Percentiles rank a stretch among this genome's conserved stretches.
Evolutionary conservation across 345 rosid genomes (phyloP).

Genomic region (Melaleuca quinquenervia): DNA sequence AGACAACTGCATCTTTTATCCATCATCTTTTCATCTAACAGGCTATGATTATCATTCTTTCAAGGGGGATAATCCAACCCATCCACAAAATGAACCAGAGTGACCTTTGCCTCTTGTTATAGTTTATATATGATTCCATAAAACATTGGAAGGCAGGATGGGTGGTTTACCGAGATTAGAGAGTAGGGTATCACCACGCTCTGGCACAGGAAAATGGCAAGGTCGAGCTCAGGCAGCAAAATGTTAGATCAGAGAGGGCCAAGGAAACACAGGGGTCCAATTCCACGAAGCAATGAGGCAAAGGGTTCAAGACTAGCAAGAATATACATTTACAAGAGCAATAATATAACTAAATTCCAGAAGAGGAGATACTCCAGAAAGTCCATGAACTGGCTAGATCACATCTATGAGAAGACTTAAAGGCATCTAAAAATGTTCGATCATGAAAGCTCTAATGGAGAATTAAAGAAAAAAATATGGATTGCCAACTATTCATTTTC

Average conservation of each 20-base stretch:
- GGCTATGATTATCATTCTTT: background rate
- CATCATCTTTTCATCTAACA: background rate
- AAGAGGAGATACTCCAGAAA: background rate
- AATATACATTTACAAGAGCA: background rate
- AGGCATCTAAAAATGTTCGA: background rate
- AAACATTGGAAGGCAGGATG: background rate
- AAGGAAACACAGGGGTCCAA: background rate
- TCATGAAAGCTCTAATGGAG: background rate
- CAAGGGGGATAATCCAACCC: background rate
- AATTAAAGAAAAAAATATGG: background rate
- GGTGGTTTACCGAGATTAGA: background rate
- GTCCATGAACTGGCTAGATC: background rate
- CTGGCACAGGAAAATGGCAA: background rate
- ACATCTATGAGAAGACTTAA: background rate
- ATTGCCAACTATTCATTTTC: background rate
- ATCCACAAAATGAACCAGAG: background rate
- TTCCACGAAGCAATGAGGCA: background rate
- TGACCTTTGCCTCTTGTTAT: background rate
- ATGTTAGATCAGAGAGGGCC: background rate
- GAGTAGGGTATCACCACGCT: background rate
- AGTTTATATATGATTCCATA: background rate
- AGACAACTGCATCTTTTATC: background rate
- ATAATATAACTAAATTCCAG: background rate
- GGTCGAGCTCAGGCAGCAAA: background rate
- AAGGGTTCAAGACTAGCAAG: background rate